phyloP scores from a whole-genome alignment of 805 yeast species.

The Hanseniaspora valbyensis region DNA sequence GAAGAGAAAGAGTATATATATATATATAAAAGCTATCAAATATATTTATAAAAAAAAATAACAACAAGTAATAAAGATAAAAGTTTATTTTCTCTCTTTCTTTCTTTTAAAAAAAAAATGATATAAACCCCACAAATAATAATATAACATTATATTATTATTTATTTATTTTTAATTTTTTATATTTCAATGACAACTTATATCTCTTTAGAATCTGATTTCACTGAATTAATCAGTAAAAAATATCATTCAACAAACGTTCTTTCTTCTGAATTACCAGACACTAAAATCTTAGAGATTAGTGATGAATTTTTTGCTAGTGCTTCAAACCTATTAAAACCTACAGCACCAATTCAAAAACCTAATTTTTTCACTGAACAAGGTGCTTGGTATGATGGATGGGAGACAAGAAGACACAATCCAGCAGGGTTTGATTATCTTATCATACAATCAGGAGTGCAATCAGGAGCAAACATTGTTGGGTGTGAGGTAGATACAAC shows the following conservation, averaged over 20 bases:
- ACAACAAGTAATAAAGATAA: too few species aligned
- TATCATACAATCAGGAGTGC: slow-evolving; percentile 68
- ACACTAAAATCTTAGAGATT: slow-evolving; percentile 50
- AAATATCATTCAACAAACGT: slow-evolving; percentile 42
- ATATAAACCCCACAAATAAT: too few species aligned
- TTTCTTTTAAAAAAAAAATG: too few species aligned
- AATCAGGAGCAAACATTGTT: slow-evolving; percentile 55
- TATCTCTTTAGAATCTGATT: slow-evolving; percentile 16
- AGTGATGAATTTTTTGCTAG: slow-evolving; percentile 95
- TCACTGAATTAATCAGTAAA: slow-evolving; percentile 17
- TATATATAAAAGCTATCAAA: neutral
- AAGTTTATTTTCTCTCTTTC: too few species aligned
- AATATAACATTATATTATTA: too few species aligned
- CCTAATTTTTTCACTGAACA: slow-evolving; percentile 66
- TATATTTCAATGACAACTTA: slow-evolving; percentile 3
- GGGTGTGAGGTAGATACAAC: slow-evolving; percentile 92
- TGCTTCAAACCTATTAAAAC: slow-evolving; percentile 75
- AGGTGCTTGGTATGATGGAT: slow-evolving; percentile 98
- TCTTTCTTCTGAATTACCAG: slow-evolving; percentile 68
- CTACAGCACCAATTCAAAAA: slow-evolving; percentile 70
- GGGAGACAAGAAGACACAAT: slow-evolving; percentile 97
- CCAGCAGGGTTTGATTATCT: slow-evolving; percentile 80
- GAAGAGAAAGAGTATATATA: too few species aligned
- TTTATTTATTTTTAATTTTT: too few species aligned
- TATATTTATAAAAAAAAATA: neutral